Percentiles rank a stretch among this genome's conserved stretches.
phyloP scores from a whole-genome alignment of 2,329 filamentous ascomycete genomes.

The Hymenoscyphus infarciens region DNA sequence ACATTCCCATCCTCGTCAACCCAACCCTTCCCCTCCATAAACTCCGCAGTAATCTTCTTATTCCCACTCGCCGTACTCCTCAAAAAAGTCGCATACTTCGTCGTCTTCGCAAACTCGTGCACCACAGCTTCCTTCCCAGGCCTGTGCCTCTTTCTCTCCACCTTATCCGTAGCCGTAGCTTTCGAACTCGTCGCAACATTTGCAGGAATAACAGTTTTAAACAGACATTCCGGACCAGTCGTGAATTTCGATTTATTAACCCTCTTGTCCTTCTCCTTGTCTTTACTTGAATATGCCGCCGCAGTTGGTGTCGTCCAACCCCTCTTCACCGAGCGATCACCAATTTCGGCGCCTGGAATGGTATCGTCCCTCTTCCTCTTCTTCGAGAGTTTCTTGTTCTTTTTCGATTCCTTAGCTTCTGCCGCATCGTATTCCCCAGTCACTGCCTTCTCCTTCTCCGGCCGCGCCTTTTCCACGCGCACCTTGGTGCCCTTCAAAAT shows the following conservation, averaged over 20 bases:
- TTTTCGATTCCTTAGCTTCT: conserved; percentile 39
- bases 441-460: conserved; percentile 45
- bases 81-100: conserved; percentile 78
- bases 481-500: conserved; percentile 83
- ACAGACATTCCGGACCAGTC: conserved; percentile 74
- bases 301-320: conserved; percentile 49
- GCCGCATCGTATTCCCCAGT: conserved; percentile 21
- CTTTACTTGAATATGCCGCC: conserved; percentile 42
- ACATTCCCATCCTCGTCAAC: conserved; percentile 74
- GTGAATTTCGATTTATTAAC: conserved; percentile 73
- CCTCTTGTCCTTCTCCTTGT: conserved; percentile 54
- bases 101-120: conserved; percentile 86
- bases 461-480: conserved; percentile 75
- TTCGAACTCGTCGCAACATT: conserved; percentile 40
- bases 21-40: conserved; percentile 85
- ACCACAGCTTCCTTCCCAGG: conserved; percentile 62
- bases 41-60: conserved; percentile 55
- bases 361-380: conserved; percentile 49
- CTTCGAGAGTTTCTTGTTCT: conserved; percentile 44
- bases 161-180: conserved; percentile 41
- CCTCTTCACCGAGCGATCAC: conserved; percentile 42
- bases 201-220: conserved; percentile 75
- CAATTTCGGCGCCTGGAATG: conserved; percentile 67
- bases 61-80: conserved; percentile 50
- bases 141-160: conserved; percentile 57